Percentiles rank a stretch among this genome's conserved stretches.
Evolutionary conservation across 2,329 filamentous ascomycete species (phyloP).

Genomic region (Mollisiaceae sp.): DNA sequence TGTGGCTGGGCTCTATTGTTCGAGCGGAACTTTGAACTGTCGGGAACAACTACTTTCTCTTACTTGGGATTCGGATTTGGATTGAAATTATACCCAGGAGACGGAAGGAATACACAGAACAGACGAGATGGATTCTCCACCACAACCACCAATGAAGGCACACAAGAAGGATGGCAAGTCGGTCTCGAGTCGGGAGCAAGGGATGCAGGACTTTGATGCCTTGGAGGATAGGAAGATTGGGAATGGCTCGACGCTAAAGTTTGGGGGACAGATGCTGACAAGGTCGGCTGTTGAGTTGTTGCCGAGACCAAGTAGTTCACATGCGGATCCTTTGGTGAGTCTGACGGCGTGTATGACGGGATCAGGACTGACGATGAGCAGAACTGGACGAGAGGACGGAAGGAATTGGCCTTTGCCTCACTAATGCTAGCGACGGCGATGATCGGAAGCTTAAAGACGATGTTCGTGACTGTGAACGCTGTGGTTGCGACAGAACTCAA

Average conservation of each 20-base stretch:
- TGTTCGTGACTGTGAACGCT: constrained; percentile 54
- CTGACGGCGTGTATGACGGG: neutral
- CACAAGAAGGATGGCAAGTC: constrained; percentile 13
- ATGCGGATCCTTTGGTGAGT: constrained; percentile 58
- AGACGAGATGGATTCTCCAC: constrained; percentile 16
- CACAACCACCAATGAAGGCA: constrained; percentile 11
- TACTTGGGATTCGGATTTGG: neutral
- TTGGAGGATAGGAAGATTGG: constrained; percentile 11
- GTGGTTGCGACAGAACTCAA: constrained; percentile 50
- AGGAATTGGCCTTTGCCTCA: constrained; percentile 54
- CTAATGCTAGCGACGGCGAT: constrained; percentile 54
- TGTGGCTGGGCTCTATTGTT: neutral
- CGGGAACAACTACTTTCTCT: constrained; percentile 2
- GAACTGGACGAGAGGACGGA: constrained; percentile 63
- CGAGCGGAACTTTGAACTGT: constrained; percentile 1
- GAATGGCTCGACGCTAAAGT: constrained; percentile 8
- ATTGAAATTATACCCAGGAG: neutral
- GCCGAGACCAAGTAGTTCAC: constrained; percentile 61
- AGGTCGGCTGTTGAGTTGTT: constrained; percentile 34
- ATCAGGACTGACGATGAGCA: constrained; percentile 35
- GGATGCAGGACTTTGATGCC: constrained; percentile 16
- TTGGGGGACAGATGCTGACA: neutral
- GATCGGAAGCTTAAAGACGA: constrained; percentile 58
- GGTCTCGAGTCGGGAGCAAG: neutral
- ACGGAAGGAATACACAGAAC: neutral